Percentiles rank a stretch among this genome's conserved stretches.
phyloP scores from a whole-genome alignment of 2,329 filamentous ascomycete species.

The Rhexocercosporidium sp. region DNA sequence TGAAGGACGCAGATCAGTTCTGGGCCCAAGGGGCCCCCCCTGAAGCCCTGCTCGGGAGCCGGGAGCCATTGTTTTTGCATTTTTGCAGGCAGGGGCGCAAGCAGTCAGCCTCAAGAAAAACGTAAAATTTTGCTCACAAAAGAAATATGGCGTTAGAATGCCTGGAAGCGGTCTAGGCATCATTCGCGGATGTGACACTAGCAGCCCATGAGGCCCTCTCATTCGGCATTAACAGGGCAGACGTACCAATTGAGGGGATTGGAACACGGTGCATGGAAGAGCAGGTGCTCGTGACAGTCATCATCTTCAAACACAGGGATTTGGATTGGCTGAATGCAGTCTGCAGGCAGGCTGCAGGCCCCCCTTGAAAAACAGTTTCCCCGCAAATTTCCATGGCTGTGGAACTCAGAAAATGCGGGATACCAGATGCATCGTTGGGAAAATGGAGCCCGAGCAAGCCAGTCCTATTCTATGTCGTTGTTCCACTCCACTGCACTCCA shows the following conservation, averaged over 20 bases:
- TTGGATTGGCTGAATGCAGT: constrained; percentile 18
- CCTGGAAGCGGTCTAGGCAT: constrained; percentile 22
- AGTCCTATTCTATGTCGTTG: constrained; percentile 8
- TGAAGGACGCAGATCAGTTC: constrained; percentile 2
- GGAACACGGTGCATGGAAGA: background rate
- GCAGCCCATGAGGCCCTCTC: background rate
- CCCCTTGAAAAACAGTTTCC: constrained; percentile 28
- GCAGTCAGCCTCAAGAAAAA: constrained; percentile 35
- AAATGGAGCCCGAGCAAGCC: constrained; percentile 2
- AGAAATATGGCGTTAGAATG: constrained; percentile 28
- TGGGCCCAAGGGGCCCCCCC: background rate
- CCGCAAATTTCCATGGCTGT: constrained; percentile 28
- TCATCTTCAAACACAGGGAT: constrained; percentile 8
- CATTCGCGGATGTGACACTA: constrained; percentile 17
- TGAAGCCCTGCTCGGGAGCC: background rate
- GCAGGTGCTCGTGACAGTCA: constrained; percentile 24
- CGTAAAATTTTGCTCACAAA: constrained; percentile 33
- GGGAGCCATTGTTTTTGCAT: constrained; percentile 8
- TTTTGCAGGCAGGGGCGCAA: constrained; percentile 19
- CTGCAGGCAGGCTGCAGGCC: constrained; percentile 21
- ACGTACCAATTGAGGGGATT: constrained; percentile 11
- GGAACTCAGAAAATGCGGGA: constrained; percentile 26
- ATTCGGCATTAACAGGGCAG: background rate
- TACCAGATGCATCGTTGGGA: constrained; percentile 19
- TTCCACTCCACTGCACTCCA: constrained; percentile 1